phyloP scores from a whole-genome alignment of 768 basidiomycete genomes.

The Amanita molliuscula region DNA sequence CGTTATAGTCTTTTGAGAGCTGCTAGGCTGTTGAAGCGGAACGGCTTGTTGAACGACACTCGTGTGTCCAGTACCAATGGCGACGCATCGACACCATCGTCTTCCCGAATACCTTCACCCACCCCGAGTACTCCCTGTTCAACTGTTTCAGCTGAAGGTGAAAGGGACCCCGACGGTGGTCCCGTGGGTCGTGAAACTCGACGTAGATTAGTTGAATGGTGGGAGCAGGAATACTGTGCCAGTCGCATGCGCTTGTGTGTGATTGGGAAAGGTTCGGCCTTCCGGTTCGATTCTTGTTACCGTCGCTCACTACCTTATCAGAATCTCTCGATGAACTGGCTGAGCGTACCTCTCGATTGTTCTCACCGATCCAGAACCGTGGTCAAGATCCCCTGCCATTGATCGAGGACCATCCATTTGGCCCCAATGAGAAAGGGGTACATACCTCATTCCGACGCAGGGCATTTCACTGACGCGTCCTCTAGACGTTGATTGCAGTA shows the following conservation, averaged over 20 bases:
- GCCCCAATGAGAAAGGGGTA: conserved; percentile 61
- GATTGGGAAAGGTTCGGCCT: conserved; percentile 57
- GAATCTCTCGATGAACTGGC: conserved; percentile 71
- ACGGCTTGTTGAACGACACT: conserved; percentile 27
- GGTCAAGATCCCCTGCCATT: conserved; percentile 49
- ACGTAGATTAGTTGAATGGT: conserved; percentile 77
- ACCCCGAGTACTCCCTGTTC: conserved; percentile 46
- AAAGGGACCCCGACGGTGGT: conserved; percentile 66
- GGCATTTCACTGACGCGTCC: conserved; percentile 4
- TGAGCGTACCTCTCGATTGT: conserved; percentile 48
- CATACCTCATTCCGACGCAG: conserved; percentile 16
- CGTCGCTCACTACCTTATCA: conserved; percentile 16
- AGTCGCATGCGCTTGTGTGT: conserved; percentile 74
- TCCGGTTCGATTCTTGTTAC: background rate
- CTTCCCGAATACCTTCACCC: conserved; percentile 50
- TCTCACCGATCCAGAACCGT: conserved; percentile 64
- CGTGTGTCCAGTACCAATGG: conserved; percentile 19
- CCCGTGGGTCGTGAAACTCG: conserved; percentile 71
- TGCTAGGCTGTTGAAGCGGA: conserved; percentile 44
- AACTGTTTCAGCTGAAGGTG: conserved; percentile 38
- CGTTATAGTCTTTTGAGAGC: conserved; percentile 58
- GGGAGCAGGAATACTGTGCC: conserved; percentile 73
- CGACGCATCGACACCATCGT: conserved; percentile 30
- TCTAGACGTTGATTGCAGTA: conserved; percentile 69
- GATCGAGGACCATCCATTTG: conserved; percentile 68